Base-by-base conservation (phyloP, 73 alveolate genomes). In the Halteria grandinella region DNA sequence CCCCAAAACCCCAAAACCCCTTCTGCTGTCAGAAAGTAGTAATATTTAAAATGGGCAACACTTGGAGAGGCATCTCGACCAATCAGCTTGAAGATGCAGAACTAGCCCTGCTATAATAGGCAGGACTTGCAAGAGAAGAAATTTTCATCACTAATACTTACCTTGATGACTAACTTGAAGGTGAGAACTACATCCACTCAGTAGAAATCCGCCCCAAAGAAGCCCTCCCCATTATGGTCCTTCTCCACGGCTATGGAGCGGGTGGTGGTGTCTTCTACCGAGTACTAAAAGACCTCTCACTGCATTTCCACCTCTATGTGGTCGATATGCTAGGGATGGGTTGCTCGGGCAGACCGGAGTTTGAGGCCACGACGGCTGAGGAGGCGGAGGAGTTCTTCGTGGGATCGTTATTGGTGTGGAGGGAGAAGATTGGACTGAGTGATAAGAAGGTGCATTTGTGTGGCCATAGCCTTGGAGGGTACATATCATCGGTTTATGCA, bases 381-480 rank as follows among this genome's bases (percentile, higher is more conserved):
- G 34, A 77, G 45, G 89, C 88, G 10, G 85, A 54, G 28, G 66
- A 39, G 37, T 80, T 80, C 47, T 80, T 80, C 36, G 27, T 55
- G 0, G 69, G 69, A 2, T 66, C 87, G 1, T 29, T 77, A 34
- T 73, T 74, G 36, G 29, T 27, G 27, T 85, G 93, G 93, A 64
- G 86, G 21, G 31, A 62, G 6, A 29, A 39, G n/a, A 23, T n/a
- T n/a, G n/a, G 24, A 5, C 47, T 59, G 24, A 55, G 55, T 3
- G 8, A 50, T 0, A 17, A 52, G 15, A 41, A 52, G 25, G 69
- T 76, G 54, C 41, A 43, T 29, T 28, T 86, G 15, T 69, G 80
- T 0, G 94, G 94, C 17, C 94, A 86, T 41, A 75, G 89, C 27
- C n/a, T 86, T 31, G 94, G 94, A 17, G 94, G 94, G 4, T 86